phyloP scores from a whole-genome alignment of 192 early-diverging fungal genomes.

The Endogone sp. region DNA sequence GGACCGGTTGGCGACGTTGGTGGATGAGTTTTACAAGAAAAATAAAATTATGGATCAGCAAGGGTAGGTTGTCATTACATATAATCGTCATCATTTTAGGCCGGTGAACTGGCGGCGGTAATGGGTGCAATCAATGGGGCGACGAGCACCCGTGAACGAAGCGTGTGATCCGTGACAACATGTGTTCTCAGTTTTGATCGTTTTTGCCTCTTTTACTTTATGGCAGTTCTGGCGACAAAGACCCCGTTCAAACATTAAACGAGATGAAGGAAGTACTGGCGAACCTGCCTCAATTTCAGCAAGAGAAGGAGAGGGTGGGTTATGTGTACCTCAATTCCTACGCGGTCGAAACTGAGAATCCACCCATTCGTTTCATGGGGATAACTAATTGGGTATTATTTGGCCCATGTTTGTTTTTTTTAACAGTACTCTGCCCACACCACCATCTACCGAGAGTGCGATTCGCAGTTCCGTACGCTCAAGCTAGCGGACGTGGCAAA shows the following conservation, averaged over 20 bases:
- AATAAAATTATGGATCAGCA: slow-evolving; percentile 31
- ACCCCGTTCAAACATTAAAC: slow-evolving; percentile 64
- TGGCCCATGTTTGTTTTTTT: not conserved
- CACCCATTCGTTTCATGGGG: too few species aligned
- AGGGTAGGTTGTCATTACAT: too few species aligned
- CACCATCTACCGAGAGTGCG: slow-evolving; percentile 82
- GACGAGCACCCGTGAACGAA: too few species aligned
- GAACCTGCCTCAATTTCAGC: slow-evolving; percentile 82
- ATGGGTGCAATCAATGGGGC: too few species aligned
- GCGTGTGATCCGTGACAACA: too few species aligned
- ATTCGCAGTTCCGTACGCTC: slow-evolving; percentile 64
- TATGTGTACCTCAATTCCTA: too few species aligned
- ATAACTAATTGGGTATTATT: too few species aligned
- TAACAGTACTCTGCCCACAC: slow-evolving; percentile 76
- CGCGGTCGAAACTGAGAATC: too few species aligned
- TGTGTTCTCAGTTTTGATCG: too few species aligned
- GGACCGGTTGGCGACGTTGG: slow-evolving; percentile 62
- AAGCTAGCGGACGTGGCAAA: slow-evolving; percentile 64
- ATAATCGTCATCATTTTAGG: too few species aligned
- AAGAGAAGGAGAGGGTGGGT: slow-evolving; percentile 63
- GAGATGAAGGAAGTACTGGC: slow-evolving; percentile 84
- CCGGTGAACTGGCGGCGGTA: too few species aligned
- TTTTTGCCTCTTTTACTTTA: not conserved
- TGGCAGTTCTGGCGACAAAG: slow-evolving; percentile 16
- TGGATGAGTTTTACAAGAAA: slow-evolving; percentile 75